Conservation (phyloP, 2,329 filamentous ascomycete species). For the Metarhizium album region DNA sequence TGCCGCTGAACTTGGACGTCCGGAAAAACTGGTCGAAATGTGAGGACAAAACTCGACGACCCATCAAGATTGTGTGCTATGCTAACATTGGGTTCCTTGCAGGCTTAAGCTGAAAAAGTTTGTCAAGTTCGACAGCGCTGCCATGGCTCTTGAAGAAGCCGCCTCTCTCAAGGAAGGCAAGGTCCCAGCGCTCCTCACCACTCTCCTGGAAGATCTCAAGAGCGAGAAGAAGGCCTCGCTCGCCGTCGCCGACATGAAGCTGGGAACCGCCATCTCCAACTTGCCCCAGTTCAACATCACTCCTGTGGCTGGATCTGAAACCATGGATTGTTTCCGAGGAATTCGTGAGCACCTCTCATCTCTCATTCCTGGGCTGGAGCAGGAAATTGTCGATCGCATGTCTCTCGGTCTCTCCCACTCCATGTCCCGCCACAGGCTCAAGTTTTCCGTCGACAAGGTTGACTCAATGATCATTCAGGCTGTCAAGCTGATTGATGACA, state of each 20-base stretch:
- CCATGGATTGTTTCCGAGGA: slow-evolving; percentile 79
- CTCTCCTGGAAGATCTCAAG: slow-evolving; percentile 80
- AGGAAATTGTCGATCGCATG: slow-evolving; percentile 87
- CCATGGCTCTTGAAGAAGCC: slow-evolving; percentile 82
- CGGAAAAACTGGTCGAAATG: slow-evolving; percentile 80
- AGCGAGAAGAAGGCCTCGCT: slow-evolving; percentile 96
- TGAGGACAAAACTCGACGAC: slow-evolving; percentile 32
- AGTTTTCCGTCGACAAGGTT: slow-evolving; percentile 97
- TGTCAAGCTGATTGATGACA: slow-evolving; percentile 83
- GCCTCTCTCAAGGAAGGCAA: slow-evolving; percentile 85
- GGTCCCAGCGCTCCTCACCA: slow-evolving; percentile 76
- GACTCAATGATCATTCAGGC: slow-evolving; percentile 99
- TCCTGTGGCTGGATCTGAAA: slow-evolving; percentile 52
- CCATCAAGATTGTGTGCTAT: not conserved
- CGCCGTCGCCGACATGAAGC: slow-evolving; percentile 86
- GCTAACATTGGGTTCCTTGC: slow-evolving; percentile 4
- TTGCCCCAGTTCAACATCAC: slow-evolving; percentile 79
- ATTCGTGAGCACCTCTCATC: slow-evolving; percentile 86
- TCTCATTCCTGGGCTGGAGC: slow-evolving; percentile 77
- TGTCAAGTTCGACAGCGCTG: slow-evolving; percentile 91
- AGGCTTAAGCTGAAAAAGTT: slow-evolving; percentile 96
- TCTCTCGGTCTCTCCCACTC: slow-evolving; percentile 93
- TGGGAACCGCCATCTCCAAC: slow-evolving; percentile 86
- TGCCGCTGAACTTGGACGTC: slow-evolving; percentile 60
- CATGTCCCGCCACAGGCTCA: slow-evolving; percentile 92